Conservation (phyloP, 2,329 filamentous ascomycete genomes). For the Paracoccidioides lutzii region DNA sequence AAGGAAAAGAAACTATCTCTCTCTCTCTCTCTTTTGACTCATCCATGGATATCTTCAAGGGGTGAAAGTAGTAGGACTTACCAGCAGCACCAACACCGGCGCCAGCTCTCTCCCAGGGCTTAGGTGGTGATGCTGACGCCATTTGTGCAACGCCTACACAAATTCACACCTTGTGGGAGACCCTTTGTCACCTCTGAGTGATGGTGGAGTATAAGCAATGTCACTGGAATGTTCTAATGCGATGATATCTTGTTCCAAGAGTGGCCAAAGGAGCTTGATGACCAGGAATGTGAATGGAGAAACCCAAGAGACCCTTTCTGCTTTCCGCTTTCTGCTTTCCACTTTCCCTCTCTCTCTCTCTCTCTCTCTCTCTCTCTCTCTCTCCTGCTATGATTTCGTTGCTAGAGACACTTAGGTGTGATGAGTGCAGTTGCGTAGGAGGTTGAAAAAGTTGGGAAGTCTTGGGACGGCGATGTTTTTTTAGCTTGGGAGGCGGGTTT, state of each 20-base stretch:
- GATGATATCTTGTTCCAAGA: not conserved
- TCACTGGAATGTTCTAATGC: not conserved
- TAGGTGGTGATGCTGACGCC: constrained; percentile 68
- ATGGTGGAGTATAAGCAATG: not conserved
- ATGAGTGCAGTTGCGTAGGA: too few relatives aligned
- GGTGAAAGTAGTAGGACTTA: constrained; percentile 24
- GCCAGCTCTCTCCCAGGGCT: constrained; percentile 86
- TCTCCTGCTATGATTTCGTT: too few relatives aligned
- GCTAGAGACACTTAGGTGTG: too few relatives aligned
- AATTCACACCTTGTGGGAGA: not conserved
- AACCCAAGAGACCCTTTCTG: too few relatives aligned
- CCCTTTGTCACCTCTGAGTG: not conserved
- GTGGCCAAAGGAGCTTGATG: not conserved
- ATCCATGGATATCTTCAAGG: not conserved
- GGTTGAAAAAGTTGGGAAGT: not conserved
- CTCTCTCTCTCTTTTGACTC: not conserved
- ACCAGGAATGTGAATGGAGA: too few relatives aligned
- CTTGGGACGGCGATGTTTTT: constrained; percentile 1
- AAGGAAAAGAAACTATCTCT: not conserved
- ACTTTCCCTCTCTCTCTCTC: too few relatives aligned
- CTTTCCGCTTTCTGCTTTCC: too few relatives aligned
- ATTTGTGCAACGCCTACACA: constrained; percentile 23
- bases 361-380: too few relatives aligned
- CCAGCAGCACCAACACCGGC: constrained; percentile 38
- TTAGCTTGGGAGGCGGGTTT: not conserved